These are phyloP conservation scores for Ophiostoma quercus DNA, from an alignment of 2,329 filamentous ascomycete genomes.

Conservation along the genomic window DNA sequence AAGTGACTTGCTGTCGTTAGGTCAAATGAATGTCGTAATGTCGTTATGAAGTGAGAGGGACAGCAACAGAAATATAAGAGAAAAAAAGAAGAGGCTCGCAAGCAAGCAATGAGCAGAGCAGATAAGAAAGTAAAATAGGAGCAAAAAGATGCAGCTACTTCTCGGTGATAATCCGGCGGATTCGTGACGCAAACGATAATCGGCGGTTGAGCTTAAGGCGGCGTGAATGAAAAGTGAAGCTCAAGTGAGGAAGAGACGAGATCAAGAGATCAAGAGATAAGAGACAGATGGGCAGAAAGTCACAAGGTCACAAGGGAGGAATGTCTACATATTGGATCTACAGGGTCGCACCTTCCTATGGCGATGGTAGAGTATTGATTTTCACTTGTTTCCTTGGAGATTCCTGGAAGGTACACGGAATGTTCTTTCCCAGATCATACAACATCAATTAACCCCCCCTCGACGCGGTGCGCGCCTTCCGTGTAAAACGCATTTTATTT, in stretches of 20 bases:
- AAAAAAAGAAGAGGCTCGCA: neutral
- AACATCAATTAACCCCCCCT: slow-evolving; percentile 15
- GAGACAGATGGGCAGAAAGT: neutral
- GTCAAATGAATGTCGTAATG: neutral
- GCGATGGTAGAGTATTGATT: neutral
- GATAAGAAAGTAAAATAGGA: neutral
- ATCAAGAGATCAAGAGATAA: neutral
- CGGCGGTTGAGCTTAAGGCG: neutral
- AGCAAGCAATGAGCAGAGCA: neutral
- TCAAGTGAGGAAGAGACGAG: neutral
- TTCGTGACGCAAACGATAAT: neutral
- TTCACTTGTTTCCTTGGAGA: neutral
- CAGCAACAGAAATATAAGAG: neutral
- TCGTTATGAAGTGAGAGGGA: neutral
- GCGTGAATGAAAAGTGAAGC: neutral
- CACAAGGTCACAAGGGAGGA: neutral
- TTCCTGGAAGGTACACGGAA: slow-evolving; percentile 7
- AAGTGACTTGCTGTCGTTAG: neutral
- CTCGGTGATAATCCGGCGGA: neutral
- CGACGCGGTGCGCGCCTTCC: slow-evolving; percentile 24
- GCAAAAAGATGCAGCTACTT: neutral
- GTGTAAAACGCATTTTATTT: slow-evolving; percentile 9
- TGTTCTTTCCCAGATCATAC: slow-evolving; percentile 19
- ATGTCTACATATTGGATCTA: neutral
- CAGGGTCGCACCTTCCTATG: slow-evolving; percentile 2